Conservation (phyloP, 2,329 filamentous ascomycete genomes). For the Neoascochyta sp. region DNA sequence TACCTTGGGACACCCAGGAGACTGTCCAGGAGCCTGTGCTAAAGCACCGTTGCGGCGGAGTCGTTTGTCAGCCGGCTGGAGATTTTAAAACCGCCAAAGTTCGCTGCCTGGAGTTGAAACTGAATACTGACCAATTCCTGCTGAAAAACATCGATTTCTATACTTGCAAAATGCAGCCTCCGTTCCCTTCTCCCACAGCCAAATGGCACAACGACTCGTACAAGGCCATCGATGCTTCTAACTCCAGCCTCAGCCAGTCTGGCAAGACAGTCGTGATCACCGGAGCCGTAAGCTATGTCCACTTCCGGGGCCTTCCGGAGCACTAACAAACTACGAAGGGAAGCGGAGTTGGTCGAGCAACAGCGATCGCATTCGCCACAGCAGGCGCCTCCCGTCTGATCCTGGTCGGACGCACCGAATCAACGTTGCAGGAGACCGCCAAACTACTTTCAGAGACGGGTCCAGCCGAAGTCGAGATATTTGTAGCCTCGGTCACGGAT, state of each 20-base stretch:
- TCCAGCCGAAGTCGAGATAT: slow-evolving; percentile 1
- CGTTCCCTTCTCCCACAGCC: slow-evolving; percentile 7
- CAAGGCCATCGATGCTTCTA: slow-evolving; percentile 8
- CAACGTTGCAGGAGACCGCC: slow-evolving; percentile 10
- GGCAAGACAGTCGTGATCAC: slow-evolving; percentile 17
- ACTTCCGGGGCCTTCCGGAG: not conserved
- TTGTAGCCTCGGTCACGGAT: slow-evolving; percentile 11
- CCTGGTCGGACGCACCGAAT: slow-evolving; percentile 40
- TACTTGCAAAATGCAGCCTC: slow-evolving; percentile 7
- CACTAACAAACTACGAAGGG: slow-evolving; percentile 17
- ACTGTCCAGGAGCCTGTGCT: too few relatives aligned
- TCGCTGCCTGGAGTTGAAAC: too few relatives aligned
- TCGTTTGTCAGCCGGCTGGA: too few relatives aligned
- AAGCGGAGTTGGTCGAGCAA: slow-evolving; percentile 46
- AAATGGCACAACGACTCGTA: slow-evolving; percentile 13
- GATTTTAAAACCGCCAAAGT: too few relatives aligned
- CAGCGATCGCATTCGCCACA: slow-evolving; percentile 41
- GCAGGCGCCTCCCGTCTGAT: slow-evolving; percentile 44
- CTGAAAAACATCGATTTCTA: too few relatives aligned
- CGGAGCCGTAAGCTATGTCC: slow-evolving; percentile 6
- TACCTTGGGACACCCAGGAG: too few relatives aligned
- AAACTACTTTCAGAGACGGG: not conserved
- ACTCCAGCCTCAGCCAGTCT: slow-evolving; percentile 5
- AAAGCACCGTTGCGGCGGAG: too few relatives aligned
- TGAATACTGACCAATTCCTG: too few relatives aligned